These are phyloP conservation scores for Fermentozyma sake DNA, from an alignment of 1,139 yeast genomes.

Conservation along the genomic window DNA sequence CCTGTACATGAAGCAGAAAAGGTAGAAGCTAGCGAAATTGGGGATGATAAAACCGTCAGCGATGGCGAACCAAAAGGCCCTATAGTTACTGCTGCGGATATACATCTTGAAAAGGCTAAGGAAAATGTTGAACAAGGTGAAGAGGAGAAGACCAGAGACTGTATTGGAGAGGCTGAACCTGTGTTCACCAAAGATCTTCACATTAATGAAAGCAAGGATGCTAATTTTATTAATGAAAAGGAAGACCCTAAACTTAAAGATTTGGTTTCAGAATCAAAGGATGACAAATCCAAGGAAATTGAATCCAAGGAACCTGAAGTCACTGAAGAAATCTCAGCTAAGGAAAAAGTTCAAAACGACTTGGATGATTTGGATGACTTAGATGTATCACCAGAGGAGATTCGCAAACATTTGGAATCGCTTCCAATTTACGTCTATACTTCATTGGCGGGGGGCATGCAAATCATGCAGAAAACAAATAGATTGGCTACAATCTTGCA, in stretches of 20 bases:
- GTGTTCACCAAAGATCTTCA: background rate
- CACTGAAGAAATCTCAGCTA: background rate
- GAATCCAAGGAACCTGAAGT: constrained; percentile 2
- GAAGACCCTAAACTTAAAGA: background rate
- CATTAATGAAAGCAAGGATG: constrained; percentile 1
- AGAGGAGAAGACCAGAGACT: constrained; percentile 7
- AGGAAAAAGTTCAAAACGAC: too few species aligned
- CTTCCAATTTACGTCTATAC: constrained; percentile 75
- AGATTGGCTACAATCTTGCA: constrained; percentile 69
- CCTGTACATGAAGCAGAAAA: background rate
- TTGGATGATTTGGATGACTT: constrained; percentile 24
- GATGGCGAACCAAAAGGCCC: constrained; percentile 2
- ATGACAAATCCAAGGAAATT: constrained; percentile 4
- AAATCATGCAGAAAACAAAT: constrained; percentile 76
- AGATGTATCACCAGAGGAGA: constrained; percentile 42
- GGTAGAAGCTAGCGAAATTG: background rate
- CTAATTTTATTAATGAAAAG: constrained; percentile 1
- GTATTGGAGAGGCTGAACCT: constrained; percentile 3
- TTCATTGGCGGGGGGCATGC: constrained; percentile 87
- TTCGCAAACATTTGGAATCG: constrained; percentile 41
- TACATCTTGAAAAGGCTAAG: constrained; percentile 3
- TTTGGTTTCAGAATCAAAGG: constrained; percentile 3
- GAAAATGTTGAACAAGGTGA: constrained; percentile 4
- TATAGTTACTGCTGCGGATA: constrained; percentile 5
- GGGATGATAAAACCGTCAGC: background rate